A percentile compares a stretch with the other conserved stretches of the same genome.
phyloP scores from a whole-genome alignment of 176 grass and related monocot genomes.

The Poa annua region DNA sequence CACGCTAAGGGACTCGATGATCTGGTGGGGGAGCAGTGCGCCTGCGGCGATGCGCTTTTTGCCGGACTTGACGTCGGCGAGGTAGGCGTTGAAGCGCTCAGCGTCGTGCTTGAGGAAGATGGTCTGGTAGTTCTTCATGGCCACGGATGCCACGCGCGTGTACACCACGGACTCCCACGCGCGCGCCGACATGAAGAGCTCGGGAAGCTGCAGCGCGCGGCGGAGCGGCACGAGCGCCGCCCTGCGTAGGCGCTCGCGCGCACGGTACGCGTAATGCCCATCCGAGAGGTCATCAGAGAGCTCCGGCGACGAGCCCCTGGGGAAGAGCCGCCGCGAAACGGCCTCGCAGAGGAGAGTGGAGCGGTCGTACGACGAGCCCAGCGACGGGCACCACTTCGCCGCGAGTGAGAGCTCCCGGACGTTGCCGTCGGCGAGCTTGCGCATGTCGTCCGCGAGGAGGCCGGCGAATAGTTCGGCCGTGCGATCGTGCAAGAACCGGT shows the following conservation, averaged over 20 bases:
- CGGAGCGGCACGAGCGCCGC: constrained; percentile 64
- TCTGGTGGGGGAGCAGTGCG: constrained; percentile 75
- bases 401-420: constrained; percentile 42
- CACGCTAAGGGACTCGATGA: constrained; percentile 28
- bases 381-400: constrained; percentile 73
- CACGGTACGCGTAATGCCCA: constrained; percentile 74
- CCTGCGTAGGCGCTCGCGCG: constrained; percentile 58
- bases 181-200: constrained; percentile 62
- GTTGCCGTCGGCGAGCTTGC: constrained; percentile 34
- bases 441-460: constrained; percentile 52
- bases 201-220: constrained; percentile 66
- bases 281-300: constrained; percentile 47
- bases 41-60: constrained; percentile 65
- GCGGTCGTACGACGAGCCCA: constrained; percentile 60
- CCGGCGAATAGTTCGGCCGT: constrained; percentile 52
- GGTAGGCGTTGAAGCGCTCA: constrained; percentile 60
- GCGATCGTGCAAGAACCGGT: constrained; percentile 55
- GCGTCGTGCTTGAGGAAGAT: constrained; percentile 61
- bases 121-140: constrained; percentile 76
- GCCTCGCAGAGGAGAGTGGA: constrained; percentile 84
- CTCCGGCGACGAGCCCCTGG: constrained; percentile 43
- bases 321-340: constrained; percentile 66
- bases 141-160: constrained; percentile 70
- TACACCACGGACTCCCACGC: constrained; percentile 61
- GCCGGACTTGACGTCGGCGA: constrained; percentile 54